Base-by-base conservation (phyloP, 805 yeast species). In the Candida michaelii region DNA sequence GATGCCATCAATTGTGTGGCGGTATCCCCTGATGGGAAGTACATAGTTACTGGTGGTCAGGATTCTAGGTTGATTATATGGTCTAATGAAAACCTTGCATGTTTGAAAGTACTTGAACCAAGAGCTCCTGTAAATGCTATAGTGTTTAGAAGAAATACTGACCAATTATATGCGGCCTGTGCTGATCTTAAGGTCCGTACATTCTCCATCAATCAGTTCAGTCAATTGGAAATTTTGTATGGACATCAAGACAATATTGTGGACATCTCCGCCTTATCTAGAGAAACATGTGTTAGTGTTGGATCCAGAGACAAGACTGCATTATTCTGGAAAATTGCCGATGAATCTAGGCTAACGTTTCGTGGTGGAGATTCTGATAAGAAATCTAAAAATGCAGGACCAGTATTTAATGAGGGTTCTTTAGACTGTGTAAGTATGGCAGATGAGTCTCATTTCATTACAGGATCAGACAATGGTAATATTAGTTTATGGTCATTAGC, bases 221-320 rank as follows among this genome's bases (percentile, higher is more conserved):
- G 96, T 3, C 95, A 89, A 63, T 74, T 91, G 56, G 99, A 93
- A 68, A 83, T 87, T 4, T 69, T 93, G 35, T 93, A 88, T 60
- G 99, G 99, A 2, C 99, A 93, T 65, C 98, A 93, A 67, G 99
- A 93, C 59, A 71, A 79, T 42, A 90, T 91, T 34, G 76, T 78
- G 32, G 97, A 83, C 56, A 83, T 93, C 41, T 69, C 89, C 16
- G 89, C 97, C 0, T 69, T 93, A 47, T 78, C 79, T 8, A 82
- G 82, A 62, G 98, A 93, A 58, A 80, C 97, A 45, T 93, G 99
- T 71, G 90, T 93, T 13, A 88, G 96, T 18, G 98, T 91, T 24
- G 99, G 99, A 13, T 76, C 95, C 3, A 80, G 98, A 54, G 99
- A 93, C 65, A 82, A 95, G 55, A 87, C 97, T 4, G 97, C 91